phyloP scores from a whole-genome alignment of 2,329 filamentous ascomycete genomes.

The Rhynchosporium agropyri region DNA sequence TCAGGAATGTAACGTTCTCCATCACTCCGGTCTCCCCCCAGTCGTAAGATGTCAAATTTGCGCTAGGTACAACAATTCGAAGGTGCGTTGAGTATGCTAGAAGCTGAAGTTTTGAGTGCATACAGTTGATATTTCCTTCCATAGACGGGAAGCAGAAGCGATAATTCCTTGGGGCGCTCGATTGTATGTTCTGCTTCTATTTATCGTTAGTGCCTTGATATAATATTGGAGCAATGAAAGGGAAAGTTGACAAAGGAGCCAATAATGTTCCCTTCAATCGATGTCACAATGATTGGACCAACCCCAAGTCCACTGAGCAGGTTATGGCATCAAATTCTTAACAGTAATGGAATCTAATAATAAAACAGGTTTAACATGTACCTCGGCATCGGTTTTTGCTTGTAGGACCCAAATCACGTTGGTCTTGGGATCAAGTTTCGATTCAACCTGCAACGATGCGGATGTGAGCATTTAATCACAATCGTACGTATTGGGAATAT shows the following conservation, averaged over 20 bases:
- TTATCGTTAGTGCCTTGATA: conserved; percentile 22
- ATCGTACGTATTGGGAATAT: too few relatives aligned
- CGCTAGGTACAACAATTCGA: conserved; percentile 81
- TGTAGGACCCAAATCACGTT: conserved; percentile 64
- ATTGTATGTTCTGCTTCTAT: conserved; percentile 53
- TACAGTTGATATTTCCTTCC: conserved; percentile 68
- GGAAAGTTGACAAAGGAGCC: not conserved
- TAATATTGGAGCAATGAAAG: not conserved
- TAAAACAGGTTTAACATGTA: conserved; percentile 39
- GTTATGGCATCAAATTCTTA: not conserved
- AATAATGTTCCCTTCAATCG: too few relatives aligned
- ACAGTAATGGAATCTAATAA: not conserved
- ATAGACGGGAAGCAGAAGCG: conserved; percentile 79
- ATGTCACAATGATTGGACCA: too few relatives aligned
- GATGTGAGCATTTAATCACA: too few relatives aligned
- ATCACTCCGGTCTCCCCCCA: conserved; percentile 59
- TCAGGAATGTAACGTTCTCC: conserved; percentile 91
- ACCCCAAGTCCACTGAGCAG: not conserved
- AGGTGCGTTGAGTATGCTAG: conserved; percentile 76
- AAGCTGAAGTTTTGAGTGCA: conserved; percentile 95
- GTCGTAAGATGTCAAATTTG: conserved; percentile 82
- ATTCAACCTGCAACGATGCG: not conserved
- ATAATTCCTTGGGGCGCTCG: conserved; percentile 57
- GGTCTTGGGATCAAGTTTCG: conserved; percentile 66
- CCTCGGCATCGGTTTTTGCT: conserved; percentile 55